Evolutionary conservation across 116 monocot species (phyloP), one percentile per base, ranked within the genome.

Genomic region (Cymodocea nodosa): DNA sequence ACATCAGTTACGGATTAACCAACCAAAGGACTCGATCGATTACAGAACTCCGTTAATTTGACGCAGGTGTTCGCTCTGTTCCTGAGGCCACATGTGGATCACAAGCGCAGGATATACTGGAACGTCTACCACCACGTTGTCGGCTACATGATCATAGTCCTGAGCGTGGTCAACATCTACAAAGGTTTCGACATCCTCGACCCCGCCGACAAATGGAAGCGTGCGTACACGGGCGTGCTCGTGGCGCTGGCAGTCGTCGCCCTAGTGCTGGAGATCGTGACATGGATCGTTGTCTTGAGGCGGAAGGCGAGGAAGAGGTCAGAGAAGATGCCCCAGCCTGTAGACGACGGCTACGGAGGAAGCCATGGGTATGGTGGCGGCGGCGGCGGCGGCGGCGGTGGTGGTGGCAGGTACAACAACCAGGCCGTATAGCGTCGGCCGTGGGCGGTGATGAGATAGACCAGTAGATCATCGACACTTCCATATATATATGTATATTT

Each of bases 111-210:
- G 20, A 51, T 73, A 1, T 80, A 68, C 71, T 87, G 87, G 87
- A 87, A 87, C 59, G 13, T 71, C 36, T 87, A 87, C 70, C 87
- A 87, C 76, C 76, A 81, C 67, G 4, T 63, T 16, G 74, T 83
- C 15, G 87, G 83, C 14, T 83, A 80, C 71, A 35, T 36, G 0
- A 75, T 83, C 25, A 80, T 87, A 40, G 6, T 75, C 44, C 72
- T 83, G 19, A 68, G 77, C 60, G 51, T 78, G 23, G 50, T 73
- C 65, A 87, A 87, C 78, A 73, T 87, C 71, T 81, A 83, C 78
- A 70, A 80, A 56, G 87, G 87, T 10, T 77, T 81, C 56, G 56
- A 83, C 23, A 78, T 83, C 53, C 68, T 87, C 49, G 23, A 61
- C 19, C 83, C 83, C 5, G 80, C 35, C 12, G 54, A 59, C 37